A percentile compares a stretch with the other conserved stretches of the same genome.
Conservation (phyloP, 768 basidiomycete genomes). For the Suillus hirtellus region DNA sequence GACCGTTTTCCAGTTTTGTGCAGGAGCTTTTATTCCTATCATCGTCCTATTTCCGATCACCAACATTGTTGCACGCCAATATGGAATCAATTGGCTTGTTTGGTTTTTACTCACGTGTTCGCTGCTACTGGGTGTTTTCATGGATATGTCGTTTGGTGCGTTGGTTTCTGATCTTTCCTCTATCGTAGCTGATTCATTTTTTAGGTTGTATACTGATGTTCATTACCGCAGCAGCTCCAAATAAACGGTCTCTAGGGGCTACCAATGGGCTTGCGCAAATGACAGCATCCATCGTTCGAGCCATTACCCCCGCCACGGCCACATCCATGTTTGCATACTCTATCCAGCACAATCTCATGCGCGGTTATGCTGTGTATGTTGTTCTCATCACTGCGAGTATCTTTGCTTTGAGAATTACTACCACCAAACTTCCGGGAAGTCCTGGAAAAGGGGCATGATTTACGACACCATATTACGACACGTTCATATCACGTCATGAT, state of each 20-base stretch:
- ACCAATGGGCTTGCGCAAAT: conserved; percentile 54
- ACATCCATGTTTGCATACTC: conserved; percentile 41
- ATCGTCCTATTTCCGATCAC: conserved; percentile 35
- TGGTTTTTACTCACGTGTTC: conserved; percentile 32
- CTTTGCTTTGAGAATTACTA: conserved; percentile 20
- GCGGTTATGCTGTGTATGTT: conserved; percentile 38
- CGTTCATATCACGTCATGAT: background rate
- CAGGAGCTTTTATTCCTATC: conserved; percentile 29
- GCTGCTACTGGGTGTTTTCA: conserved; percentile 20
- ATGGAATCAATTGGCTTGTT: conserved; percentile 22
- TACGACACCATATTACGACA: no score
- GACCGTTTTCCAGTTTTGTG: conserved; percentile 29
- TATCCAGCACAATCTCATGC: conserved; percentile 34
- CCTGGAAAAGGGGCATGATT: background rate
- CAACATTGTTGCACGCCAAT: conserved; percentile 27
- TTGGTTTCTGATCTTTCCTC: background rate
- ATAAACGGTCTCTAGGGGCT: conserved; percentile 64
- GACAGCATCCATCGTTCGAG: conserved; percentile 31
- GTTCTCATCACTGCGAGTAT: conserved; percentile 22
- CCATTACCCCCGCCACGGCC: conserved; percentile 34
- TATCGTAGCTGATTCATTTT: conserved; percentile 12
- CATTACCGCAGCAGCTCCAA: conserved; percentile 65
- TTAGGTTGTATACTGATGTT: conserved; percentile 71
- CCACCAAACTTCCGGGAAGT: conserved; percentile 24
- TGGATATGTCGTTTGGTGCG: conserved; percentile 37